A percentile compares a stretch with the other conserved stretches of the same genome.
Conservation (phyloP, 306 rosid genomes). For the Glycine tomentella region DNA sequence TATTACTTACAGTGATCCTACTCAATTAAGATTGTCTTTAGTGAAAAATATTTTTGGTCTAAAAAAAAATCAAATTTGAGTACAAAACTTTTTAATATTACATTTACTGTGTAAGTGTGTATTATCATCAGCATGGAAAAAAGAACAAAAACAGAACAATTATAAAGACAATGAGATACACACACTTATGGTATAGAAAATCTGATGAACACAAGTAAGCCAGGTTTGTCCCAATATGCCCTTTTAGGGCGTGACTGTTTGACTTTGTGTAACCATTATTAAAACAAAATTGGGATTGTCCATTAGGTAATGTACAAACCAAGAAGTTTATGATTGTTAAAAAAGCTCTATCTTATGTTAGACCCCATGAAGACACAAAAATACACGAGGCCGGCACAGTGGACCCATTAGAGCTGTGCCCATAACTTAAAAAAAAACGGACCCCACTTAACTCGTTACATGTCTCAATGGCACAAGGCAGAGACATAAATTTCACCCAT, state of each 20-base stretch:
- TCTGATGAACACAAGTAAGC: constrained; percentile 18
- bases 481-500: constrained; percentile 57
- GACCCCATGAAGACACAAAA: constrained; percentile 45
- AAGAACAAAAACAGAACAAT: neutral
- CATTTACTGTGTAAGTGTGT: no score
- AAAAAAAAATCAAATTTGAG: neutral
- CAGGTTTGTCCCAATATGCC: constrained; percentile 37
- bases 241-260: constrained; percentile 23
- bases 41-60: no score
- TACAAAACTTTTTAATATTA: neutral
- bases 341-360: constrained; percentile 31
- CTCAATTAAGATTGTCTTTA: no score
- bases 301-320: constrained; percentile 37
- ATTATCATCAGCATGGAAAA: no score
- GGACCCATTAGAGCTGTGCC: constrained; percentile 12
- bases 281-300: constrained; percentile 45
- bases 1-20: no score
- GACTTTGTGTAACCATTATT: constrained; percentile 43
- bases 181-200: neutral
- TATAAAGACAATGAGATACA: neutral
- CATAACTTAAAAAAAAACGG: neutral
- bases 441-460: constrained; percentile 44
- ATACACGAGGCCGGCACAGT: constrained; percentile 20
- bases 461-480: constrained; percentile 56
- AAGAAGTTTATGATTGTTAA: constrained; percentile 36